Evolutionary conservation across 1,284 basidiomycete genomes (phyloP).

Genomic region (Ustilago loliicola): DNA sequence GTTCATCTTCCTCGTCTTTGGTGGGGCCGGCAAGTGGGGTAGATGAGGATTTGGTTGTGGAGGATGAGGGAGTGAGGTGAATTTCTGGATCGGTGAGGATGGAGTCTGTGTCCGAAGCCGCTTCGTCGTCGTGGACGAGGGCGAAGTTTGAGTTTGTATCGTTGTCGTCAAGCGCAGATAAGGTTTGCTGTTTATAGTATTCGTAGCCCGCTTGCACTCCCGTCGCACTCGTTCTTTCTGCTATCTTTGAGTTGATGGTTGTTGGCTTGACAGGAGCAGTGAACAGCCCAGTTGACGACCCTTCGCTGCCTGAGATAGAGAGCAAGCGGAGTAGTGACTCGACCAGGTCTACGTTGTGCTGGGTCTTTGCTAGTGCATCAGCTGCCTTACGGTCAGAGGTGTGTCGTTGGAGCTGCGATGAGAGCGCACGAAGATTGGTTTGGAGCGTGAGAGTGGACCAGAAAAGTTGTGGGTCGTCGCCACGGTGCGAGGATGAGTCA

Average conservation of each 20-base stretch:
- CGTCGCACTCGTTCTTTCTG: not conserved
- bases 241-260: not conserved
- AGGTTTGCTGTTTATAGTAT: conserved; percentile 30
- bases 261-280: conserved; percentile 25
- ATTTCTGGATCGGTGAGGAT: conserved; percentile 45
- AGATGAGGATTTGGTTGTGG: not conserved
- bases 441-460: conserved; percentile 35
- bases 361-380: conserved; percentile 29
- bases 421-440: conserved; percentile 31
- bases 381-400: conserved; percentile 6
- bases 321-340: conserved; percentile 28
- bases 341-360: conserved; percentile 27
- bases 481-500: not conserved
- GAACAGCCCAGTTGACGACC: conserved; percentile 8
- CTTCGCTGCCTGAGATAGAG: conserved; percentile 4
- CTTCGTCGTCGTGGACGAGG: conserved; percentile 11
- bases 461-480: conserved; percentile 37
- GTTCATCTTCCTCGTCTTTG: conserved; percentile 16
- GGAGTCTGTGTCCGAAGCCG: conserved; percentile 30
- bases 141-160: conserved; percentile 5
- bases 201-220: conserved; percentile 9
- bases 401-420: conserved; percentile 7
- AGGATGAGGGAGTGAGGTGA: conserved; percentile 9
- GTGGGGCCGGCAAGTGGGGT: conserved; percentile 19
- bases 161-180: conserved; percentile 18